These are phyloP conservation scores for Melanopsichium pennsylvanicum DNA, from an alignment of 1,284 basidiomycete species.

Conservation along the genomic window DNA sequence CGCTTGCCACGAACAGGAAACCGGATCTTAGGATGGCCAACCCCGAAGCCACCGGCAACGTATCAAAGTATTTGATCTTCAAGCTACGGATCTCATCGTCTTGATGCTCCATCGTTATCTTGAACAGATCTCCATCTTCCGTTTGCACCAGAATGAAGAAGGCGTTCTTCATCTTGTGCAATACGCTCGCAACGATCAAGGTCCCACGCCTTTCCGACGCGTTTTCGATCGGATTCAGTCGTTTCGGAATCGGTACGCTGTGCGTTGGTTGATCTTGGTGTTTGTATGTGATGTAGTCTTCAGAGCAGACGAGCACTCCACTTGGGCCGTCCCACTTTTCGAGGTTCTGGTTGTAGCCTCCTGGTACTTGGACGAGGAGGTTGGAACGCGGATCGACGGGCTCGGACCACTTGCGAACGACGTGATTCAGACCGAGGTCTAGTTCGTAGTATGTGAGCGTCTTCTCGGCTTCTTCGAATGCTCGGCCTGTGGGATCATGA, in stretches of 20 bases:
- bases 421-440: slow-evolving; percentile 65
- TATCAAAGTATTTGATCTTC: slow-evolving; percentile 66
- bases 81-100: slow-evolving; percentile 59
- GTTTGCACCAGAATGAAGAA: slow-evolving; percentile 64
- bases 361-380: slow-evolving; percentile 62
- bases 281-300: slow-evolving; percentile 64
- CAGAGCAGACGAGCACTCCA: slow-evolving; percentile 64
- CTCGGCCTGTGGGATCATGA: slow-evolving; percentile 59
- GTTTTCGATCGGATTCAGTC: slow-evolving; percentile 54
- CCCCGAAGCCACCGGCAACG: slow-evolving; percentile 59
- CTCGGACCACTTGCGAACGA: slow-evolving; percentile 63
- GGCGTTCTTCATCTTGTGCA: slow-evolving; percentile 64
- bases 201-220: slow-evolving; percentile 48
- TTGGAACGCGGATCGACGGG: slow-evolving; percentile 58
- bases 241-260: slow-evolving; percentile 62
- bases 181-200: slow-evolving; percentile 60
- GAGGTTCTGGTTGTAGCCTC: slow-evolving; percentile 61
- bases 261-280: slow-evolving; percentile 62
- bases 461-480: slow-evolving; percentile 54
- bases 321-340: slow-evolving; percentile 65
- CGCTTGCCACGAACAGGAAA: slow-evolving; percentile 63
- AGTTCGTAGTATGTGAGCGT: slow-evolving; percentile 65
- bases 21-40: slow-evolving; percentile 62
- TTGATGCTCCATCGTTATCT: slow-evolving; percentile 65
- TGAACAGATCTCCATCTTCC: slow-evolving; percentile 65